Evolutionary conservation across 164 flowering plant species (phyloP).

Genomic region (Magnolia kwangsiensis): DNA sequence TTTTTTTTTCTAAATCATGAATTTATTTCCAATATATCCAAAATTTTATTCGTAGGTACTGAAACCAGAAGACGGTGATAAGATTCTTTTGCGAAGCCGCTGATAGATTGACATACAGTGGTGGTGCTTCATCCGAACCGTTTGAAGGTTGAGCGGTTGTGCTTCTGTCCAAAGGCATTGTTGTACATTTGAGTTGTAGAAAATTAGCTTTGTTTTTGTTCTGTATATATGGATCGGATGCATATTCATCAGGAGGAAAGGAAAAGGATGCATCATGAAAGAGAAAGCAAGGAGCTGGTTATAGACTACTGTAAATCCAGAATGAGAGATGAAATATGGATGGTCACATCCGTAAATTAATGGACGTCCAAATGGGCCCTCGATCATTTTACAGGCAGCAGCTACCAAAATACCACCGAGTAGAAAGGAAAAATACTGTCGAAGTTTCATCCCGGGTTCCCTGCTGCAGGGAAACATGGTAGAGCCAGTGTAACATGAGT

Average conservation of each 20-base stretch:
- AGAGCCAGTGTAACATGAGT: no score
- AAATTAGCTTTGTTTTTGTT: not conserved
- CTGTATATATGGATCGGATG: not conserved
- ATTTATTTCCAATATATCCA: not conserved
- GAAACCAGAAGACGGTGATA: conserved; percentile 8
- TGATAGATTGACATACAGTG: not conserved
- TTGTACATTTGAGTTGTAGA: not conserved
- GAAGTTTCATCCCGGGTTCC: no score
- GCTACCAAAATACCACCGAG: no score
- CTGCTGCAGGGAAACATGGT: no score
- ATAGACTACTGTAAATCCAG: not conserved
- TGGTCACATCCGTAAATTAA: no score
- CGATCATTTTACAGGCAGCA: no score
- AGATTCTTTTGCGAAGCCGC: not conserved
- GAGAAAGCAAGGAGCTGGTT: not conserved
- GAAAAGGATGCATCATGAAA: not conserved
- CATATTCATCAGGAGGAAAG: not conserved
- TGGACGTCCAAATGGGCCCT: no score
- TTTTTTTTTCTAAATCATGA: not conserved
- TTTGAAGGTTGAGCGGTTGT: not conserved
- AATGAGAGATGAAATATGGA: not conserved
- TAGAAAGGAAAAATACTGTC: no score
- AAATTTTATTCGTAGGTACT: conserved; percentile 3
- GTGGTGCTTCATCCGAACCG: not conserved
- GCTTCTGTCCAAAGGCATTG: not conserved